phyloP scores from a whole-genome alignment of 805 yeast species.

The Barnettozyma sucrosica region DNA sequence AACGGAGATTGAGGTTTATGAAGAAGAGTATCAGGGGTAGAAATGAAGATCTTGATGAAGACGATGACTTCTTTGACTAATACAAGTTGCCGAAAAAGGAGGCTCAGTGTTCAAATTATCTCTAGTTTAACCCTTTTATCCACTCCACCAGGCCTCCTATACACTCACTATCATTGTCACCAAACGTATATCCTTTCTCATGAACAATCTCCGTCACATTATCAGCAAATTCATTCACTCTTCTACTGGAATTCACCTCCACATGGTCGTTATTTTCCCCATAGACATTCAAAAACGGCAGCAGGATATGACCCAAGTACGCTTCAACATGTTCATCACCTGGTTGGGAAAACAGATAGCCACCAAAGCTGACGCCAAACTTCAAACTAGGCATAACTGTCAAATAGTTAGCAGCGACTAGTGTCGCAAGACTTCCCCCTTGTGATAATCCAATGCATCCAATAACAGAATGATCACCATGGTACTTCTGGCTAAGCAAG shows the following conservation, averaged over 20 bases:
- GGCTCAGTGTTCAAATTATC: neutral
- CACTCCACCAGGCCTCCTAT: conserved; percentile 6
- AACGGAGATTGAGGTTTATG: conserved; percentile 46
- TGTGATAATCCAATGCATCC: conserved; percentile 10
- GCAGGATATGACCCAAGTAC: conserved; percentile 1
- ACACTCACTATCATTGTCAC: conserved; percentile 8
- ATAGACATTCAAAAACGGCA: conserved; percentile 9
- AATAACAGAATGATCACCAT: neutral
- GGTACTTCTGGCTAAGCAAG: neutral
- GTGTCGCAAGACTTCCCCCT: conserved; percentile 5
- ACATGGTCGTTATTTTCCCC: conserved; percentile 11
- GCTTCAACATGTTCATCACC: neutral
- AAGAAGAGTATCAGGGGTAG: conserved; percentile 48
- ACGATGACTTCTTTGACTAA: conserved; percentile 46
- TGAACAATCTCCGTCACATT: conserved; percentile 5
- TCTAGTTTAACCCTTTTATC: conserved; percentile 4
- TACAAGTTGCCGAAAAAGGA: too few species aligned
- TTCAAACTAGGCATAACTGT: conserved; percentile 4
- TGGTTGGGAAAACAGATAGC: conserved; percentile 6
- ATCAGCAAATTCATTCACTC: conserved; percentile 1
- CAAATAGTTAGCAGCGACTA: conserved; percentile 5
- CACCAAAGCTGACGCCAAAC: conserved; percentile 6
- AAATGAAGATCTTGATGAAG: conserved; percentile 32
- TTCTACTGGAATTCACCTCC: conserved; percentile 5
- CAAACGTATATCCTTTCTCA: conserved; percentile 12